A percentile compares a stretch with the other conserved stretches of the same genome.
Conservation (phyloP, 2,329 filamentous ascomycete species). For the Trichoderma cornu-damae region DNA sequence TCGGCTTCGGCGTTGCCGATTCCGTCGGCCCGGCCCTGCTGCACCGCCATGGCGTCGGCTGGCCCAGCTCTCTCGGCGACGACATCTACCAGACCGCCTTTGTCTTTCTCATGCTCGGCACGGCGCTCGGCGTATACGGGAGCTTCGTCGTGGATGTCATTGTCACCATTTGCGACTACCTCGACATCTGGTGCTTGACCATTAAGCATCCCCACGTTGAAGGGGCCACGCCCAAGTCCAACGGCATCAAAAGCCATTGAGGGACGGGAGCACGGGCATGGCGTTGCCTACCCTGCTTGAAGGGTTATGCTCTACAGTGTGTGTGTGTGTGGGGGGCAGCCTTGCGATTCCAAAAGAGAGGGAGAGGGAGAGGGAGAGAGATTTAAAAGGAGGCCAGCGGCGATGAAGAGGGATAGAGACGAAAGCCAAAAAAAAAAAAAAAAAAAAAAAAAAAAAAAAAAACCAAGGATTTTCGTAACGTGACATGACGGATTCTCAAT, state of each 20-base stretch:
- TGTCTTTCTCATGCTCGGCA: constrained; percentile 80
- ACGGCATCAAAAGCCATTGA: constrained; percentile 39
- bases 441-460: background rate
- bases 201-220: constrained; percentile 77
- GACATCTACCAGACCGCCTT: constrained; percentile 87
- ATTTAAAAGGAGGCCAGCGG: background rate
- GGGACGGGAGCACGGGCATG: too few species aligned
- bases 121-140: constrained; percentile 85
- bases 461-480: constrained; percentile 3
- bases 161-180: constrained; percentile 93
- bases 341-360: too few species aligned
- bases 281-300: too few species aligned
- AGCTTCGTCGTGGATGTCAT: constrained; percentile 98
- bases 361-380: too few species aligned
- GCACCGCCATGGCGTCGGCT: constrained; percentile 57
- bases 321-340: too few species aligned
- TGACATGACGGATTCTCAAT: constrained; percentile 9
- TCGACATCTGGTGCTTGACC: constrained; percentile 96
- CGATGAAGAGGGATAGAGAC: background rate
- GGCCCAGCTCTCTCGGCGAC: constrained; percentile 70
- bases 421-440: background rate
- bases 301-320: background rate
- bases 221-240: constrained; percentile 27
- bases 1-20: constrained; percentile 75
- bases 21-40: constrained; percentile 67